phyloP scores from a whole-genome alignment of 345 rosid species.

The Gynandropsis gynandra region DNA sequence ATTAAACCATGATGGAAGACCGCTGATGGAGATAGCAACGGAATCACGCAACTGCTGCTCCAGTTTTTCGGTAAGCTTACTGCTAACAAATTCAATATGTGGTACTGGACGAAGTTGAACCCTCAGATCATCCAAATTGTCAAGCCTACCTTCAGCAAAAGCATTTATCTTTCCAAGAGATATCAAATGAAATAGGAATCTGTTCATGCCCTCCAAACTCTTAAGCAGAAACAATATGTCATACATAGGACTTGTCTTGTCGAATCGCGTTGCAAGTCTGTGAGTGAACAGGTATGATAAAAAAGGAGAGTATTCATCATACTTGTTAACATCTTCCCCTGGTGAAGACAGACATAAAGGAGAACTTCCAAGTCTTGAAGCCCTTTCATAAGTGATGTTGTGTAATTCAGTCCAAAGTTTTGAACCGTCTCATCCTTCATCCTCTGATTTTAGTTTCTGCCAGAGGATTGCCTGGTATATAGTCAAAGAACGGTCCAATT shows the following conservation, averaged over 20 bases:
- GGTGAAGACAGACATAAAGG: conserved; percentile 20
- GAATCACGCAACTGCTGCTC: conserved; percentile 89
- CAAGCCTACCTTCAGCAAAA: conserved; percentile 56
- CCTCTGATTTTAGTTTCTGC: conserved; percentile 49
- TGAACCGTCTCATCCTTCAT: conserved; percentile 36
- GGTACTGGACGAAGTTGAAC: conserved; percentile 43
- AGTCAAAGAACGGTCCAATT: conserved; percentile 46
- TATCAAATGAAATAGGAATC: conserved; percentile 56
- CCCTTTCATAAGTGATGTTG: conserved; percentile 51
- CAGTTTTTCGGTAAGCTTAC: conserved; percentile 82
- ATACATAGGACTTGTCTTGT: conserved; percentile 47
- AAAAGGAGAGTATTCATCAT: conserved; percentile 31
- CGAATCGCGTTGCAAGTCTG: conserved; percentile 45
- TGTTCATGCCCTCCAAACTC: conserved; percentile 67
- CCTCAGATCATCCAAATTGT: conserved; percentile 55
- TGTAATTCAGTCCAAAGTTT: conserved; percentile 59
- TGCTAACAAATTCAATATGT: conserved; percentile 61
- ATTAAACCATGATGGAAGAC: conserved; percentile 82
- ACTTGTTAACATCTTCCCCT: conserved; percentile 22
- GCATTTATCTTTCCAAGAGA: conserved; percentile 50
- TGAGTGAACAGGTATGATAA: conserved; percentile 47
- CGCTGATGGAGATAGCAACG: conserved; percentile 56
- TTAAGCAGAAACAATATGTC: conserved; percentile 68
- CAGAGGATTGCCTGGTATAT: conserved; percentile 78
- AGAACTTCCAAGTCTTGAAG: conserved; percentile 30